A percentile compares a stretch with the other conserved stretches of the same genome.
Conservation (phyloP, 208 protist species). For the Lotmaria passim region DNA sequence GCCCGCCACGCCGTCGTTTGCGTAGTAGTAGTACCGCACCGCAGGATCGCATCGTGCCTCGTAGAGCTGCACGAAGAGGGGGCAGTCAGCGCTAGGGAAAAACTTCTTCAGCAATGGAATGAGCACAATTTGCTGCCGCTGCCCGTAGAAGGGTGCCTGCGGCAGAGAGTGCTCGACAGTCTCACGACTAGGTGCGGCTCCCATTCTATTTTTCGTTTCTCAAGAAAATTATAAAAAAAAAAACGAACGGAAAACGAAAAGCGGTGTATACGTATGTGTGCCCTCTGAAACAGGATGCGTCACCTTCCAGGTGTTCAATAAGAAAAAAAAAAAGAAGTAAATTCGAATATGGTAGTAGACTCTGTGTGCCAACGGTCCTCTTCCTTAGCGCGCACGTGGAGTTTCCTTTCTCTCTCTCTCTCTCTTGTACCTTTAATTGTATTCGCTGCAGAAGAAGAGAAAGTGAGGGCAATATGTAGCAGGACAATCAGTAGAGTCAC, state of each 20-base stretch:
- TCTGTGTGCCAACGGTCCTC: too few species aligned
- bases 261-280: not conserved
- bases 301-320: not conserved
- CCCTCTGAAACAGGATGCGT: too few species aligned
- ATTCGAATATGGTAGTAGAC: too few species aligned
- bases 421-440: too few species aligned
- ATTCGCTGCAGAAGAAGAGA: not conserved
- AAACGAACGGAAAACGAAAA: not conserved
- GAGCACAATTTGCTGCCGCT: constrained; percentile 52
- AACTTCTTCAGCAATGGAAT: constrained; percentile 62
- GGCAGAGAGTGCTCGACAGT: constrained; percentile 31
- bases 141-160: constrained; percentile 44
- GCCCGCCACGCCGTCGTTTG: constrained; percentile 16
- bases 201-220: constrained; percentile 37
- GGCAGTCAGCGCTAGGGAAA: constrained; percentile 58
- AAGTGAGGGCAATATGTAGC: constrained; percentile 1
- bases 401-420: too few species aligned
- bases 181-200: constrained; percentile 64
- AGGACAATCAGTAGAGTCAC: too few species aligned
- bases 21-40: constrained; percentile 71
- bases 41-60: constrained; percentile 54
- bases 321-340: constrained; percentile 9
- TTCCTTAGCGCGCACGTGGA: too few species aligned
- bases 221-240: not conserved
- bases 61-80: constrained; percentile 67